phyloP scores from a whole-genome alignment of 495 filamentous ascomycete species.

The Xylaria acuta region DNA sequence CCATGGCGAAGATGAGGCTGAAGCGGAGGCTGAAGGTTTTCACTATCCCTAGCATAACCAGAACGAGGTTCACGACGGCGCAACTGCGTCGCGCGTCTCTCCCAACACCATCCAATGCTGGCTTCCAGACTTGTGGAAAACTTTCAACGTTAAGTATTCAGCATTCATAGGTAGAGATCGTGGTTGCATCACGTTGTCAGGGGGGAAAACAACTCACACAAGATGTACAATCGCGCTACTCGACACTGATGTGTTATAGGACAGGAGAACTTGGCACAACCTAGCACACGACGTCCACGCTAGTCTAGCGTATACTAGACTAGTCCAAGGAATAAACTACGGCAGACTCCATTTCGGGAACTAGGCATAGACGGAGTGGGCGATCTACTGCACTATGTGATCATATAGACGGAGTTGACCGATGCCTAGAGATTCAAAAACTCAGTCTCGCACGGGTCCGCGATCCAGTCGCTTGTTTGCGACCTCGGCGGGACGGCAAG shows the following conservation, averaged over 20 bases:
- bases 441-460: constrained; percentile 10
- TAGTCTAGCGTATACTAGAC: constrained; percentile 13
- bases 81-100: neutral
- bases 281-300: constrained; percentile 2
- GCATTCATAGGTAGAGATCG: neutral
- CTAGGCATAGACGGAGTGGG: constrained; percentile 12
- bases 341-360: constrained; percentile 25
- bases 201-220: neutral
- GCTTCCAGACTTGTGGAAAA: neutral
- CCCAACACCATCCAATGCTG: neutral
- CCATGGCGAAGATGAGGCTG: constrained; percentile 8
- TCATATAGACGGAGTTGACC: constrained; percentile 14
- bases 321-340: constrained; percentile 1
- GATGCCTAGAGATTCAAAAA: neutral
- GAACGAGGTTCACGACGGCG: neutral
- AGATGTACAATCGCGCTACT: neutral
- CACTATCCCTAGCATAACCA: neutral
- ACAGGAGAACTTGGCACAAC: neutral
- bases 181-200: constrained; percentile 17
- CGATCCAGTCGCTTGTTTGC: neutral
- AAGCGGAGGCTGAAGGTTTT: neutral
- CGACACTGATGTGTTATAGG: neutral
- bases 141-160: neutral
- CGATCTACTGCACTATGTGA: constrained; percentile 1
- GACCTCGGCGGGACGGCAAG: neutral